Evolutionary conservation across 192 early-diverging fungal species (phyloP).

Genomic region (Entomortierella parvispora): DNA sequence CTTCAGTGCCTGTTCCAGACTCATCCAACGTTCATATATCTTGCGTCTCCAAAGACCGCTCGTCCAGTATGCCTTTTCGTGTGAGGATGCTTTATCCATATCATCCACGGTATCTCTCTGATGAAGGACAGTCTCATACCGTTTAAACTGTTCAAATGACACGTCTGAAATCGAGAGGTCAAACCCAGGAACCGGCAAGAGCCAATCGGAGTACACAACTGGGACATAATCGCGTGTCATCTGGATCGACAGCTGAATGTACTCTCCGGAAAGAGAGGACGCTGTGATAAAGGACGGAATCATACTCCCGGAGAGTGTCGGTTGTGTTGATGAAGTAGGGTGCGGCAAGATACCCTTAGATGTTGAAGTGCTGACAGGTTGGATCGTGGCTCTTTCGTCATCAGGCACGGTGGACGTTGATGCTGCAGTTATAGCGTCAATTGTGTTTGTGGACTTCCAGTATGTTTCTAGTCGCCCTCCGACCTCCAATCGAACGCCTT

Average conservation of each 20-base stretch:
- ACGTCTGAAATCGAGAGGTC: conserved; percentile 65
- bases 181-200: conserved; percentile 64
- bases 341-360: conserved; percentile 27
- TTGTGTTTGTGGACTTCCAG: conserved; percentile 95
- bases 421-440: conserved; percentile 43
- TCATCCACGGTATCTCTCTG: conserved; percentile 14
- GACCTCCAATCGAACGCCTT: conserved; percentile 87
- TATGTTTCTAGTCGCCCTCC: conserved; percentile 98
- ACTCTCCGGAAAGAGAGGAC: conserved; percentile 90
- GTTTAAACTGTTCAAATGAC: conserved; percentile 58
- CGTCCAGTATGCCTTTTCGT: conserved; percentile 11
- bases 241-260: conserved; percentile 90
- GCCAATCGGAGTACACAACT: conserved; percentile 85
- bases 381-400: neutral
- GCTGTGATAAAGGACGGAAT: conserved; percentile 83
- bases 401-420: conserved; percentile 16
- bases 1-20: conserved; percentile 78
- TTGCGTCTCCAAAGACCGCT: conserved; percentile 32
- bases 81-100: conserved; percentile 7
- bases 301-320: conserved; percentile 29
- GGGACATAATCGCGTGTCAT: conserved; percentile 88
- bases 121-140: conserved; percentile 25
- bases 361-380: conserved; percentile 38
- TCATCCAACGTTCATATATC: conserved; percentile 55
- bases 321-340: conserved; percentile 13